These are phyloP conservation scores for Aspergillus alliaceus DNA, from an alignment of 2,329 filamentous ascomycete species.

Conservation along the genomic window DNA sequence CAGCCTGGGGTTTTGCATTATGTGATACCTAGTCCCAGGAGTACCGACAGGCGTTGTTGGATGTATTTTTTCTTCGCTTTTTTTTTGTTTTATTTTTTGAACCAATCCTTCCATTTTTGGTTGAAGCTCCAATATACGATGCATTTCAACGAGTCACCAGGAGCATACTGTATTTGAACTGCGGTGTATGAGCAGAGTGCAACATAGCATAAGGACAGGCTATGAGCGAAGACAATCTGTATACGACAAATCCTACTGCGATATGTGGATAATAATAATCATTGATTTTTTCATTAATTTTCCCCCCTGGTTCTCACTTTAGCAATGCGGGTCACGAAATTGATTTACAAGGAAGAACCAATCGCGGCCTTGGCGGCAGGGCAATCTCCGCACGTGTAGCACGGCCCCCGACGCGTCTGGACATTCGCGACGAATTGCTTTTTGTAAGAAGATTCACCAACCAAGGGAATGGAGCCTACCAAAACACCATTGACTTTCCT, in stretches of 20 bases:
- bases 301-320: too few species aligned
- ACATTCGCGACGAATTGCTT: slow-evolving; percentile 18
- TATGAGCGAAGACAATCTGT: neutral
- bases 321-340: neutral
- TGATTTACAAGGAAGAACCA: neutral
- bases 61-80: neutral
- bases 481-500: neutral
- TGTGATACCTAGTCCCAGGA: neutral
- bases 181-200: too few species aligned
- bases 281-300: neutral
- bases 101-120: neutral
- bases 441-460: neutral
- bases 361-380: slow-evolving; percentile 14
- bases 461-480: neutral
- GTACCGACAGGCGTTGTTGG: neutral
- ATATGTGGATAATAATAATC: neutral
- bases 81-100: neutral
- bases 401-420: slow-evolving; percentile 17
- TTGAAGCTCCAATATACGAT: neutral
- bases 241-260: neutral
- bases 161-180: too few species aligned
- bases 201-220: too few species aligned
- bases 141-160: neutral
- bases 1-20: slow-evolving; percentile 10
- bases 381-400: slow-evolving; percentile 21